These are phyloP conservation scores for Alternaria ventricosa DNA, from an alignment of 2,329 filamentous ascomycete species.

Conservation along the genomic window DNA sequence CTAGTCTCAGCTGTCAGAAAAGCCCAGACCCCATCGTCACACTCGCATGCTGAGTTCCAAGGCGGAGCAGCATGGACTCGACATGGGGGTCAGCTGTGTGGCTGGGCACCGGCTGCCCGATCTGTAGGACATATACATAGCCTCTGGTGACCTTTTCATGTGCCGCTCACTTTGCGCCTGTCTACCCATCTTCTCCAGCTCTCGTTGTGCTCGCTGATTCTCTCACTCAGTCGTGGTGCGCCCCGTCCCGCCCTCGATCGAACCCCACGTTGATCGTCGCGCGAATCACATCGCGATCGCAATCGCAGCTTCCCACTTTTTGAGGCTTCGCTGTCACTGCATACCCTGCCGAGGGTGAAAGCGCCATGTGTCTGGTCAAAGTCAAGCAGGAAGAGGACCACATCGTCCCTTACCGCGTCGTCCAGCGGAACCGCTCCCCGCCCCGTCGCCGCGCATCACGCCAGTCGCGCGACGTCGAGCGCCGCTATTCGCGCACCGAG, in stretches of 20 bases:
- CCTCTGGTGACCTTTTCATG: conserved; percentile 22
- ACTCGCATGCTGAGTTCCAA: conserved; percentile 28
- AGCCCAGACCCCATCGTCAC: conserved; percentile 28
- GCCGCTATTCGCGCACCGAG: conserved; percentile 41
- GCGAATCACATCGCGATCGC: conserved; percentile 45
- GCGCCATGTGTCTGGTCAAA: conserved; percentile 55
- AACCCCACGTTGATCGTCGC: conserved; percentile 37
- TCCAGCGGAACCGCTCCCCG: conserved; percentile 38
- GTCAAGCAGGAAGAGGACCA: conserved; percentile 55
- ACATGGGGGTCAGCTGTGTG: conserved; percentile 41
- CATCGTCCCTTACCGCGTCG: conserved; percentile 49
- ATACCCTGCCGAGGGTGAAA: conserved; percentile 1
- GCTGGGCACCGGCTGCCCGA: conserved; percentile 38
- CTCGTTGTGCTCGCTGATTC: background rate
- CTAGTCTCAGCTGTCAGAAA: conserved; percentile 22
- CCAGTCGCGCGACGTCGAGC: conserved; percentile 24
- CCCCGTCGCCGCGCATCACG: conserved; percentile 36
- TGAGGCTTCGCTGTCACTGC: conserved; percentile 1
- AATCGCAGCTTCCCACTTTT: conserved; percentile 17
- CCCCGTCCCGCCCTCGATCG: conserved; percentile 14
- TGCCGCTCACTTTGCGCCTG: conserved; percentile 23
- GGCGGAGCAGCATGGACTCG: conserved; percentile 28
- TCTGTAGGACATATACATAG: conserved; percentile 23
- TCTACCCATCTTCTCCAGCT: background rate
- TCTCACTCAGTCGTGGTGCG: conserved; percentile 9